A percentile compares a stretch with the other conserved stretches of the same genome.
These are phyloP conservation scores for Tetrapyrgos nigripes DNA, from an alignment of 1,284 basidiomycete genomes.

Conservation along the genomic window DNA sequence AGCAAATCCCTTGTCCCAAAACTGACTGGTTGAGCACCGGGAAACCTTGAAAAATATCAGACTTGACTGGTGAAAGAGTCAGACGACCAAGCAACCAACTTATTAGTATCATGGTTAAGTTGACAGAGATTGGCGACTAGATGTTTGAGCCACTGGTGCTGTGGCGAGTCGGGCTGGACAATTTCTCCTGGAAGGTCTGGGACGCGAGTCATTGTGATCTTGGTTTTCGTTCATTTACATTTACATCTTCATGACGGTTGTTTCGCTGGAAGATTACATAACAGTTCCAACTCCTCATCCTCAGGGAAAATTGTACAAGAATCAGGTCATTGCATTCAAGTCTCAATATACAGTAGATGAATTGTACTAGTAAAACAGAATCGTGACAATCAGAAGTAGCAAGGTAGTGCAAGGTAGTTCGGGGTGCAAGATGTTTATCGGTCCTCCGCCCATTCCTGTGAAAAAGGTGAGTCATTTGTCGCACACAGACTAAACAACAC, in stretches of 20 bases:
- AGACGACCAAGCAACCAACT: slow-evolving; percentile 50
- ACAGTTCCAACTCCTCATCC: too few relatives aligned
- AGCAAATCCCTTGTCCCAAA: slow-evolving; percentile 76
- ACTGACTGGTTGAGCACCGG: slow-evolving; percentile 93
- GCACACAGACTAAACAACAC: slow-evolving; percentile 9
- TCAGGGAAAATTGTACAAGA: too few relatives aligned
- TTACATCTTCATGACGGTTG: not conserved
- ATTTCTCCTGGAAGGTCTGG: slow-evolving; percentile 71
- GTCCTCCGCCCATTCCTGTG: slow-evolving; percentile 89
- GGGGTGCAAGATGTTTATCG: slow-evolving; percentile 62
- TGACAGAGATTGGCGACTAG: slow-evolving; percentile 72
- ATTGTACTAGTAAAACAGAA: not conserved
- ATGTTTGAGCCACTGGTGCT: slow-evolving; percentile 66
- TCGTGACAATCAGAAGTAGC: not conserved
- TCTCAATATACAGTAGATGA: too few relatives aligned
- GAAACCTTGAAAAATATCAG: slow-evolving; percentile 66
- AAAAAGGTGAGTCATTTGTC: slow-evolving; percentile 22
- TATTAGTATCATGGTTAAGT: slow-evolving; percentile 62
- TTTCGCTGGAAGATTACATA: not conserved
- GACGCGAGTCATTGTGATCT: slow-evolving; percentile 30
- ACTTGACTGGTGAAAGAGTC: not conserved
- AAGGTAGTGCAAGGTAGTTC: too few relatives aligned
- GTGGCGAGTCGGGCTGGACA: slow-evolving; percentile 59
- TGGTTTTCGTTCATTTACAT: not conserved
- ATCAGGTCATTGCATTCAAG: too few relatives aligned